Conservation (phyloP, 768 basidiomycete species). For the Naematelia aurantialba region DNA sequence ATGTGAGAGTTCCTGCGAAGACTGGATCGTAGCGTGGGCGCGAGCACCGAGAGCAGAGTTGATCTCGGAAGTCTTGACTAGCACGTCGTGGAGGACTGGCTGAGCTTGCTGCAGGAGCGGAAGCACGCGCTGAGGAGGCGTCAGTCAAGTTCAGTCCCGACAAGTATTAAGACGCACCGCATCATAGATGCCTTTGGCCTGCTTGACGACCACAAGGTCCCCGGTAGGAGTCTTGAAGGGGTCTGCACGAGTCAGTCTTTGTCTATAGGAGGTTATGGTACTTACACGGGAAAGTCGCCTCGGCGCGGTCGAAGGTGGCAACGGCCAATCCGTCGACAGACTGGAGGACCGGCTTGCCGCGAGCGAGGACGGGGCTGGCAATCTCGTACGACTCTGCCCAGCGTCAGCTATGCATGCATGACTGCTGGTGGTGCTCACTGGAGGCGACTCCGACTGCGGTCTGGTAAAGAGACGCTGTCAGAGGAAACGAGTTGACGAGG, state of each 20-base stretch:
- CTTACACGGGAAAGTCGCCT: conserved; percentile 43
- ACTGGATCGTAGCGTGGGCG: conserved; percentile 35
- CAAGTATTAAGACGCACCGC: conserved; percentile 24
- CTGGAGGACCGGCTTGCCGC: conserved; percentile 44
- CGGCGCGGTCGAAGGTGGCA: conserved; percentile 46
- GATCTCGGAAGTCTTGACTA: conserved; percentile 39
- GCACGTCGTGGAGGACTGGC: conserved; percentile 35
- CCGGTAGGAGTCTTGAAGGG: conserved; percentile 49
- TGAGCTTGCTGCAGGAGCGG: conserved; percentile 31
- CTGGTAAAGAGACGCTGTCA: conserved; percentile 40
- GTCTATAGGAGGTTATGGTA: conserved; percentile 7
- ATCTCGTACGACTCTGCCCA: conserved; percentile 46
- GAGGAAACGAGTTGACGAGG: conserved; percentile 36
- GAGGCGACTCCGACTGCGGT: conserved; percentile 37
- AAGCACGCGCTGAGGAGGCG: conserved; percentile 27
- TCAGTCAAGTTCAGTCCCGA: not conserved
- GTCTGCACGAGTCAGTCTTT: conserved; percentile 20
- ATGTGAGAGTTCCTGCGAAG: conserved; percentile 34
- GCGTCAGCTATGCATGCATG: not conserved
- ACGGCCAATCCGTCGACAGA: conserved; percentile 46
- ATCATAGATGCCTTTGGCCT: conserved; percentile 47
- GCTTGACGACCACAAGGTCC: conserved; percentile 44
- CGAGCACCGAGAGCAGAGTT: conserved; percentile 41
- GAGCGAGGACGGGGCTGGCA: conserved; percentile 41
- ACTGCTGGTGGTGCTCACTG: conserved; percentile 25